Conservation (phyloP, 179 eudicot genomes). For the Drosera spatulata region DNA sequence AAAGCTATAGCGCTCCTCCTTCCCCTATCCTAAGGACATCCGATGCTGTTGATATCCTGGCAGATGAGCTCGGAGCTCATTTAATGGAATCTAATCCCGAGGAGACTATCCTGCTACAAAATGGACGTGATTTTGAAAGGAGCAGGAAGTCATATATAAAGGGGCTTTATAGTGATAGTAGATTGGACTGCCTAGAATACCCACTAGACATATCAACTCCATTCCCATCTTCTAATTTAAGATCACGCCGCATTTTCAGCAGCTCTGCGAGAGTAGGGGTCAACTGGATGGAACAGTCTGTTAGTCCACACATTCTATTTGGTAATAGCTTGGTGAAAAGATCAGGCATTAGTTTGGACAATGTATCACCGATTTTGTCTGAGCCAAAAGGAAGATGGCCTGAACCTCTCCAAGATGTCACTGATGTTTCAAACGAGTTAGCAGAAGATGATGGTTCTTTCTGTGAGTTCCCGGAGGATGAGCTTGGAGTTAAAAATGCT, state of each 20-base stretch:
- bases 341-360: constrained; percentile 46
- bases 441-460: constrained; percentile 35
- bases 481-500: constrained; percentile 3
- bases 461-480: constrained; percentile 19
- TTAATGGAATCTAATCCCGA: constrained; percentile 12
- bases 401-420: constrained; percentile 28
- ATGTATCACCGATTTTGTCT: constrained; percentile 29
- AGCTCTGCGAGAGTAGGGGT: constrained; percentile 45
- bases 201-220: constrained; percentile 36
- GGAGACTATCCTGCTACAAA: constrained; percentile 12
- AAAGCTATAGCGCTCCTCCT: constrained; percentile 72
- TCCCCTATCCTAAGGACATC: constrained; percentile 61
- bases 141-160: constrained; percentile 36
- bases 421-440: constrained; percentile 37
- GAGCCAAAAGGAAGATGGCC: constrained; percentile 19
- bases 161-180: constrained; percentile 41
- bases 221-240: constrained; percentile 32
- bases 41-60: constrained; percentile 49
- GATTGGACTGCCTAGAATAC: constrained; percentile 66
- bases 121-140: constrained; percentile 9
- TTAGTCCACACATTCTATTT: constrained; percentile 18
- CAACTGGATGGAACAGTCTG: constrained; percentile 35
- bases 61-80: constrained; percentile 23
- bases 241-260: constrained; percentile 51
- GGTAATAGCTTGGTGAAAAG: constrained; percentile 31